Conservation (phyloP, 352 stramenopile genomes). For the Phytophthora hybrid region DNA sequence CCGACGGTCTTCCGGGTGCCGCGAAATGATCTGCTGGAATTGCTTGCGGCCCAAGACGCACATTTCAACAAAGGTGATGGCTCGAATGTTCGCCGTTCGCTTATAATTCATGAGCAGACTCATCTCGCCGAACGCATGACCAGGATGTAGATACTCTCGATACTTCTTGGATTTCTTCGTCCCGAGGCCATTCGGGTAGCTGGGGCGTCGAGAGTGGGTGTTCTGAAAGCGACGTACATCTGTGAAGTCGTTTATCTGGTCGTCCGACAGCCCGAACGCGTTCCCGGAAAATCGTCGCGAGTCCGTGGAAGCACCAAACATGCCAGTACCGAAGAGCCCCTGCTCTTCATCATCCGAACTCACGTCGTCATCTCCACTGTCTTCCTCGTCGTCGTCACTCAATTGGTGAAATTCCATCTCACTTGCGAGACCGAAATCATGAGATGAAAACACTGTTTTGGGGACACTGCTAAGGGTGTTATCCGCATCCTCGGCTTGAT, state of each 20-base stretch:
- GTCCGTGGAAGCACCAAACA: neutral
- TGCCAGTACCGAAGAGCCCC: neutral
- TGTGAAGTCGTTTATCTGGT: neutral
- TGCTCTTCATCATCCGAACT: neutral
- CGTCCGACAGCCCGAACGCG: neutral
- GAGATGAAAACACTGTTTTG: neutral
- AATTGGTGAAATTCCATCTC: neutral
- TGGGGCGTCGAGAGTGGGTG: neutral
- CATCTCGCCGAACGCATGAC: constrained; percentile 2
- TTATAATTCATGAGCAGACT: constrained; percentile 14
- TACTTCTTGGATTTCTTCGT: constrained; percentile 1
- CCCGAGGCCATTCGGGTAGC: neutral
- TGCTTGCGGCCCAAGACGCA: constrained; percentile 7
- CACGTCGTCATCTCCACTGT: neutral
- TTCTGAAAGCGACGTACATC: neutral
- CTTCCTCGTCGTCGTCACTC: neutral
- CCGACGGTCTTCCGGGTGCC: constrained; percentile 8
- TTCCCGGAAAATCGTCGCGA: neutral
- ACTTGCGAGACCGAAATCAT: neutral
- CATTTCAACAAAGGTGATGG: constrained; percentile 29
- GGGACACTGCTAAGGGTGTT: neutral
- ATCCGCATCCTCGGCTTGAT: neutral
- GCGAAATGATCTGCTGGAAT: constrained; percentile 14
- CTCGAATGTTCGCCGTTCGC: constrained; percentile 19
- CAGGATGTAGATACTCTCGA: constrained; percentile 5